Percentiles rank a stretch among this genome's conserved stretches.
These are phyloP conservation scores for Bjerkandera adusta DNA, from an alignment of 1,284 basidiomycete species.

Conservation along the genomic window DNA sequence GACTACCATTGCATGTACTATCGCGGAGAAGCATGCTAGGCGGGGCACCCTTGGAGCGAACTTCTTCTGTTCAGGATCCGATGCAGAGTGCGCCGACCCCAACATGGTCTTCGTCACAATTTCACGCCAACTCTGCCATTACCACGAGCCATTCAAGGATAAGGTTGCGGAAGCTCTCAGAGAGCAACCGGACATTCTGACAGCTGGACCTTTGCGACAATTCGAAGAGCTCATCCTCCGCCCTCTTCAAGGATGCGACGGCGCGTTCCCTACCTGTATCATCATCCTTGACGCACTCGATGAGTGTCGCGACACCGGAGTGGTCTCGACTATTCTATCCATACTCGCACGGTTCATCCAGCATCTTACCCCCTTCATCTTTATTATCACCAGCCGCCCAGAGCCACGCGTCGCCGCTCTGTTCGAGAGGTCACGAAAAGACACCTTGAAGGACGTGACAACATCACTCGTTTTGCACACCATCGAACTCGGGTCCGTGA, in stretches of 20 bases:
- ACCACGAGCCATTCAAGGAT: constrained; percentile 13
- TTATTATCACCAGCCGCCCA: neutral
- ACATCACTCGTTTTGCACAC: neutral
- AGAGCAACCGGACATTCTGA: neutral
- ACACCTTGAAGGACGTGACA: neutral
- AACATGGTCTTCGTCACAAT: constrained; percentile 25
- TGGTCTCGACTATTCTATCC: constrained; percentile 4
- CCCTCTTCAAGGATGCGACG: constrained; percentile 6
- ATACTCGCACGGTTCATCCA: neutral
- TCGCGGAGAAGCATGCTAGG: neutral
- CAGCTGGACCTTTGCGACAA: neutral
- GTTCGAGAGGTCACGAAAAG: neutral
- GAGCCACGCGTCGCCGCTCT: constrained; percentile 7
- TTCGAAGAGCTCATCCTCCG: constrained; percentile 10
- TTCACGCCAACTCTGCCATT: constrained; percentile 20
- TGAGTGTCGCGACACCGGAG: neutral
- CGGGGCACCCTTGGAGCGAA: constrained; percentile 20
- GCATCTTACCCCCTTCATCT: neutral
- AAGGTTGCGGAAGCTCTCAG: constrained; percentile 15
- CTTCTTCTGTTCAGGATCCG: constrained; percentile 25
- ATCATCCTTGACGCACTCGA: constrained; percentile 1
- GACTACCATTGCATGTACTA: constrained; percentile 18
- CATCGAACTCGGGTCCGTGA: neutral
- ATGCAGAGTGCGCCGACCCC: constrained; percentile 14
- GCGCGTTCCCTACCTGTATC: neutral